Evolutionary conservation across 176 grass and related monocot genomes (phyloP).

Genomic region (Canna indica): DNA sequence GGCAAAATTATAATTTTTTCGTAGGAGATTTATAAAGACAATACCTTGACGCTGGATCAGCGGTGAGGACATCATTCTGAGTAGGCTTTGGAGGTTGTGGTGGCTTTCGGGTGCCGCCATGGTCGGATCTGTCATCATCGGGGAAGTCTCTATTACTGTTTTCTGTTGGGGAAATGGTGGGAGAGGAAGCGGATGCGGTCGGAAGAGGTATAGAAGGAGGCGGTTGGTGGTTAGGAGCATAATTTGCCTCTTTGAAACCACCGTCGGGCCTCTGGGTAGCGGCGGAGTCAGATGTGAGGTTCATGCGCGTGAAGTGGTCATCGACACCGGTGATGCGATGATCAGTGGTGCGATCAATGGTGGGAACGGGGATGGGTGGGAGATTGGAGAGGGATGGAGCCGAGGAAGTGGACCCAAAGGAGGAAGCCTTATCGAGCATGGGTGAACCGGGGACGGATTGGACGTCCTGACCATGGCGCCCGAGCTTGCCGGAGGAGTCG

Average conservation of each 20-base stretch:
- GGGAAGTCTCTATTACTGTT: slow-evolving; percentile 41
- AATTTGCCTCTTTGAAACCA: slow-evolving; percentile 22
- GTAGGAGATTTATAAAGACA: slow-evolving; percentile 8
- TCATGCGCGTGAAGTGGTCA: slow-evolving; percentile 71
- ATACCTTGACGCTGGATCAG: slow-evolving; percentile 55
- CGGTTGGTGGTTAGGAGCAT: background rate
- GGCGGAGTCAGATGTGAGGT: slow-evolving; percentile 25
- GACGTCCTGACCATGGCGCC: slow-evolving; percentile 37
- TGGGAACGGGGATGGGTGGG: slow-evolving; percentile 72
- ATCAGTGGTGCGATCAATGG: slow-evolving; percentile 34
- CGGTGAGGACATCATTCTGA: slow-evolving; percentile 11
- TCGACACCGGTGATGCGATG: slow-evolving; percentile 33
- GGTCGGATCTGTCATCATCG: slow-evolving; percentile 85
- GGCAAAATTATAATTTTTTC: background rate
- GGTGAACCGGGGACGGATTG: slow-evolving; percentile 87
- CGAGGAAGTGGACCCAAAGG: slow-evolving; percentile 73
- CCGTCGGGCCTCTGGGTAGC: slow-evolving; percentile 9
- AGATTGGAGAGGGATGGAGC: slow-evolving; percentile 90
- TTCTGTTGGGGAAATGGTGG: slow-evolving; percentile 49
- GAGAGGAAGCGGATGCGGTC: slow-evolving; percentile 21
- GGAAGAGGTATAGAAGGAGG: slow-evolving; percentile 33
- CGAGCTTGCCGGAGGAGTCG: slow-evolving; percentile 19
- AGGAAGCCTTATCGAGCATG: slow-evolving; percentile 84
- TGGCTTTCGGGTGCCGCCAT: slow-evolving; percentile 35
- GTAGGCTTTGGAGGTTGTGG: slow-evolving; percentile 18